Evolutionary conservation across 768 basidiomycete genomes (phyloP), one percentile per base, ranked within the genome.

Genomic region (Pleurotus cornucopiae): DNA sequence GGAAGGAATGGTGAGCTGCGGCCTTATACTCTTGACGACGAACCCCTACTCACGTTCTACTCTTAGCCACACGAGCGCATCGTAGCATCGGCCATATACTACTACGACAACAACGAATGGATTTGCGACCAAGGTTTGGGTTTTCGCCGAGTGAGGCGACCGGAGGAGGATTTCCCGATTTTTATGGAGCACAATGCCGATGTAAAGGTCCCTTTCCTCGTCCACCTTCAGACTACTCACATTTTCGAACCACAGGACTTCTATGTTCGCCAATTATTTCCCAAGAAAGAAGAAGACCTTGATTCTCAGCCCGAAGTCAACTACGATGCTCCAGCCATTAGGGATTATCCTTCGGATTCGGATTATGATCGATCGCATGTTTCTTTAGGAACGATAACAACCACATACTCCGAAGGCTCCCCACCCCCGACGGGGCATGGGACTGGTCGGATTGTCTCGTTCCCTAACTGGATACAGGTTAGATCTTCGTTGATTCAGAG

Each of bases 41-140:
- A 45, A 45, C 18, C 6, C 44, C 16, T 23, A 45, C 9, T 16
- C 44, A 34, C 1, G 30, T 9, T 34, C 30, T 34, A 34, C 6
- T n/a, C 30, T 38, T 38, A 61, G 60, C 60, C 60, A 40, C 60
- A 61, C 30, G 60, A 61, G 25, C 58, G 58, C 5, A 60, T 61
- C 16, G 54, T 54, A 7, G 58, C 60, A 6, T 61, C 60, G 3
- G 51, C 46, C 11, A 61, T 61, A 18, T 61, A 59, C 46, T 61
- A 61, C 41, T 60, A 61, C 21, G 58, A 59, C 2, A 57, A 59
- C 14, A 49, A 61, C 44, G 11, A 20, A 14, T 40, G 34, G 23
- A 54, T 61, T n/a, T 11, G 38, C 11, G 60, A 61, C 16, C n/a
- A 30, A 11, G 60, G 60, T 6, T 46, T 61, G 11, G 57, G 58